phyloP scores from a whole-genome alignment of 768 basidiomycete species.

The Mycena rosella region DNA sequence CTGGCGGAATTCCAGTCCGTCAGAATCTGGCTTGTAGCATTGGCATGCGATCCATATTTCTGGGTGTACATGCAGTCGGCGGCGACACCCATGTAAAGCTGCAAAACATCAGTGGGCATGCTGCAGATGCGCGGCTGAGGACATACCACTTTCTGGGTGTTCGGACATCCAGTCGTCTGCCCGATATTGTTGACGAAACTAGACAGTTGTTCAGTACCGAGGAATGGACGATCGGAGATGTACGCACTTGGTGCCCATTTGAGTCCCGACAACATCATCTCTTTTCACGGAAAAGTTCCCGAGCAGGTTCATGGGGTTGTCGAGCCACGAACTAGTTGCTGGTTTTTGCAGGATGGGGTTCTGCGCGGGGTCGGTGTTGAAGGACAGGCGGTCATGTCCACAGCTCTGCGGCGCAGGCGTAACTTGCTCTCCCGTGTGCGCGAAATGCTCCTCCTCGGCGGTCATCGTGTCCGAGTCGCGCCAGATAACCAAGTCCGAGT shows the following conservation, averaged over 20 bases:
- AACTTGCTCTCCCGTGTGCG: slow-evolving; percentile 43
- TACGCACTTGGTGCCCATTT: slow-evolving; percentile 68
- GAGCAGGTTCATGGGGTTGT: slow-evolving; percentile 50
- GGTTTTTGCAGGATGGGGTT: slow-evolving; percentile 64
- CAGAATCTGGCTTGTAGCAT: slow-evolving; percentile 81
- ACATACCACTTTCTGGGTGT: slow-evolving; percentile 74
- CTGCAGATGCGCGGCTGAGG: background rate
- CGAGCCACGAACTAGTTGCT: slow-evolving; percentile 52
- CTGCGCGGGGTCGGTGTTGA: slow-evolving; percentile 70
- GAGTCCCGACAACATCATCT: slow-evolving; percentile 67
- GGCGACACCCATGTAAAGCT: slow-evolving; percentile 88
- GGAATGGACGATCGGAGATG: slow-evolving; percentile 12
- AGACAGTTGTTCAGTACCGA: slow-evolving; percentile 9
- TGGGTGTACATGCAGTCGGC: slow-evolving; percentile 86
- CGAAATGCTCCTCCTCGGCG: slow-evolving; percentile 59
- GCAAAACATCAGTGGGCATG: background rate
- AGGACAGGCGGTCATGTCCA: slow-evolving; percentile 76
- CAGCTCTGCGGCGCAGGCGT: slow-evolving; percentile 60
- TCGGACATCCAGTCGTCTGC: slow-evolving; percentile 77
- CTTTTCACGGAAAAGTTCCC: slow-evolving; percentile 56
- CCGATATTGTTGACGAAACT: slow-evolving; percentile 83
- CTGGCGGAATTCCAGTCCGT: slow-evolving; percentile 86
- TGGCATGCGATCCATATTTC: slow-evolving; percentile 71
- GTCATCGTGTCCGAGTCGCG: slow-evolving; percentile 78
- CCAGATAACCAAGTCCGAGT: slow-evolving; percentile 76